Base-by-base conservation (phyloP, 345 rosid species). In the Euphorbia pulcherrima region DNA sequence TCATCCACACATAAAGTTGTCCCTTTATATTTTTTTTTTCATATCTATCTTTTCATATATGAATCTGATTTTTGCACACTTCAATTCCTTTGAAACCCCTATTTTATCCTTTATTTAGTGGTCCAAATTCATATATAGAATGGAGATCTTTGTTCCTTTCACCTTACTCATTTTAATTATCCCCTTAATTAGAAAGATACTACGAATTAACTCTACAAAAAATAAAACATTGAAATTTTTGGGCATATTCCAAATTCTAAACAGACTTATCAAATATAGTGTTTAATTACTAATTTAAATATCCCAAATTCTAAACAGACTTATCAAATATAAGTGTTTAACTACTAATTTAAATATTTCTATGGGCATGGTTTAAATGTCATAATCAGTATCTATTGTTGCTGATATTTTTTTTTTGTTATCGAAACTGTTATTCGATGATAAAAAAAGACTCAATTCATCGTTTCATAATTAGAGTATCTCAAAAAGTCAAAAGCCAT, bases 401-500 rank as follows among this genome's bases (percentile, higher is more conserved):
- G n/a, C n/a, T n/a, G n/a, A n/a, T n/a, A n/a, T n/a, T n/a, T n/a
- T n/a, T n/a, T n/a, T n/a, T n/a, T n/a, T n/a, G n/a, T n/a, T n/a
- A n/a, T n/a, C n/a, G n/a, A n/a, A n/a, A n/a, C n/a, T n/a, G n/a
- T n/a, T n/a, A n/a, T n/a, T n/a, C n/a, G n/a, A n/a, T n/a, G n/a
- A n/a, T n/a, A n/a, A n/a, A n/a, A n/a, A n/a, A 44, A 44, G 50
- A 44, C 16, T 12, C 16, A 44, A 33, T 7, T 33, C 60, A 76
- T 44, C 30, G 74, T 77, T 76, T 69, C 78, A 81, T 71, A 69
- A 39, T 5, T 18, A 58, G 14, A 68, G 78, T 80, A 78, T 78
- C 71, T 71, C 57, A 63, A 41, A 80, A 78, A 80, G 75, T 72
- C 74, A 41, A 80, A 78, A 80, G 75, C 75, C 74, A 69, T 47